Evolutionary conservation across 306 rosid species (phyloP).

Genomic region (Macrotyloma uniflorum): DNA sequence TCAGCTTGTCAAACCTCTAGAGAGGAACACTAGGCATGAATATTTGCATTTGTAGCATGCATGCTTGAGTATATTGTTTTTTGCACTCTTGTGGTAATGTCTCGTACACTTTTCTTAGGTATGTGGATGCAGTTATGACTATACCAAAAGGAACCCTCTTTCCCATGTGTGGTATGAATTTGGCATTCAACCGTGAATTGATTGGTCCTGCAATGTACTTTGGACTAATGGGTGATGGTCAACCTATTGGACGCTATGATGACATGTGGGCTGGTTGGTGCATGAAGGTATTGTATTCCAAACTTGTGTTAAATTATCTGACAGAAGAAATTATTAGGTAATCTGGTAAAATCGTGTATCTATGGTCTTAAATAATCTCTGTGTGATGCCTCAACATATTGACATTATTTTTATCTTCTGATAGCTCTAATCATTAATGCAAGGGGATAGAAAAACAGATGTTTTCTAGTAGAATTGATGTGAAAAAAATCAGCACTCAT

Average conservation of each 20-base stretch:
- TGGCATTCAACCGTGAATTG: constrained; percentile 81
- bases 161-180: constrained; percentile 92
- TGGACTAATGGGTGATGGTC: constrained; percentile 93
- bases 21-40: constrained; percentile 70
- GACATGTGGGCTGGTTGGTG: constrained; percentile 99
- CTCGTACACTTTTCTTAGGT: constrained; percentile 46
- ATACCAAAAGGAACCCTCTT: constrained; percentile 80
- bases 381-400: too few species aligned
- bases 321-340: neutral
- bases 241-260: constrained; percentile 80
- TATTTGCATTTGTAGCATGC: neutral
- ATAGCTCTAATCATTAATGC: too few species aligned
- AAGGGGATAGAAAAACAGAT: too few species aligned
- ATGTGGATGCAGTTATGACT: constrained; percentile 80
- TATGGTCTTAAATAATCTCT: too few species aligned
- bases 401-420: too few species aligned
- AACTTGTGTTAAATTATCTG: neutral
- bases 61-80: neutral
- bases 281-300: constrained; percentile 62
- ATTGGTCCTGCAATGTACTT: constrained; percentile 93
- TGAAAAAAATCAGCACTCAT: neutral
- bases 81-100: neutral
- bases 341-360: too few species aligned
- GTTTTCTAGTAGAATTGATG: neutral
- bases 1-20: constrained; percentile 85